Evolutionary conservation across 306 rosid species (phyloP).

Genomic region (Abrus pulchellus): DNA sequence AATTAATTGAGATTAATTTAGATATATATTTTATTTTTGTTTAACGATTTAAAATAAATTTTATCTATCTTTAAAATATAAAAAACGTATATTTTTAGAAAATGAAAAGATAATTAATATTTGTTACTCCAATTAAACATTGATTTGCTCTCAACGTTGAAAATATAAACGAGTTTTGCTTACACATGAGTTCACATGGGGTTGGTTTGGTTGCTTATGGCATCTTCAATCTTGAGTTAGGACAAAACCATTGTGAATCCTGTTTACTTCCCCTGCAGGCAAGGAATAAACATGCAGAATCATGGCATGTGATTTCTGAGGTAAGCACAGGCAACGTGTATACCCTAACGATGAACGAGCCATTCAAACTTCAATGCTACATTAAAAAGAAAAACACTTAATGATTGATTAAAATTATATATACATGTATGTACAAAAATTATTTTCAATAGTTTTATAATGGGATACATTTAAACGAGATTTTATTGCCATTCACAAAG

Average conservation of each 20-base stretch:
- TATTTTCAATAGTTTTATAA: no score
- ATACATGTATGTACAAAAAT: no score
- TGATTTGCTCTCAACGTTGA: background rate
- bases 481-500: no score
- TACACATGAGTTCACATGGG: background rate
- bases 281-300: constrained; percentile 45
- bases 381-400: background rate
- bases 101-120: no score
- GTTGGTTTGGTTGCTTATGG: background rate
- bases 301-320: constrained; percentile 35
- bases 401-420: no score
- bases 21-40: no score
- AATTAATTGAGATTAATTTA: no score
- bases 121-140: background rate
- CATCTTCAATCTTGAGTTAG: constrained; percentile 2
- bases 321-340: constrained; percentile 21
- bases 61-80: no score
- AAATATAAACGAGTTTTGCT: background rate
- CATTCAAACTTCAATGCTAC: background rate
- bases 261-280: constrained; percentile 49
- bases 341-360: background rate
- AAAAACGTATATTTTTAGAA: no score
- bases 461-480: no score
- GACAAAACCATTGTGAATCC: background rate
- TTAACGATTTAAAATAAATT: no score